These are phyloP conservation scores for Herpetospermum pedunculosum DNA, from an alignment of 306 rosid genomes.

Conservation along the genomic window DNA sequence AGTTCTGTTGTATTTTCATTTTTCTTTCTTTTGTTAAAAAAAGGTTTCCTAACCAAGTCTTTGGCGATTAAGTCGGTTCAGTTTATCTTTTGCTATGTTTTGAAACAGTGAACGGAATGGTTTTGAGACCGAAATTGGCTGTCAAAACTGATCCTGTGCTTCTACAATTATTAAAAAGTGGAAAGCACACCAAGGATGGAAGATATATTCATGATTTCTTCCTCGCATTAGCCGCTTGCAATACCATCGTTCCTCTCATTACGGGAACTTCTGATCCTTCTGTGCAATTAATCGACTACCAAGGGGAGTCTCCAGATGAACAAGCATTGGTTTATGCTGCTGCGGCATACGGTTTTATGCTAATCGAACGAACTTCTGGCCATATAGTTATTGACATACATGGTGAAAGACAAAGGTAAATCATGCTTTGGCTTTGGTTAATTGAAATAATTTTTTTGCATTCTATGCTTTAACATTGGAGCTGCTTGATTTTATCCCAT, in stretches of 20 bases:
- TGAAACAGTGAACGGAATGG: conserved; percentile 46
- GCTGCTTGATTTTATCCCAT: not conserved
- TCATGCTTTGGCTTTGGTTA: not conserved
- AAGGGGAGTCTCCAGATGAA: conserved; percentile 99
- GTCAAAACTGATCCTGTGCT: conserved; percentile 61
- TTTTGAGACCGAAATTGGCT: conserved; percentile 67
- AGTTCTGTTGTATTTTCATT: not conserved
- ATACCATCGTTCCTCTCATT: conserved; percentile 87
- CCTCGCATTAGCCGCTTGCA: conserved; percentile 90
- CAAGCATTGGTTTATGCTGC: conserved; percentile 93
- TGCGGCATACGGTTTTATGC: conserved; percentile 79
- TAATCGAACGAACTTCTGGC: conserved; percentile 86
- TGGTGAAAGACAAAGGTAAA: conserved; percentile 61
- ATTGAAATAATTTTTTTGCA: not conserved
- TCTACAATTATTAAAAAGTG: conserved; percentile 33
- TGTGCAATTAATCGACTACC: conserved; percentile 74
- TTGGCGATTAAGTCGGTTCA: not conserved
- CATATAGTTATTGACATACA: conserved; percentile 76
- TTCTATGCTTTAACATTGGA: not conserved
- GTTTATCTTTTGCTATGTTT: not conserved
- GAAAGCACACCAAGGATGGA: conserved; percentile 28
- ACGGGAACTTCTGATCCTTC: conserved; percentile 51
- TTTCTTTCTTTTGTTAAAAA: not conserved
- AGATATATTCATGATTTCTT: conserved; percentile 59
- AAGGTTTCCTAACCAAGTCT: not conserved